Evolutionary conservation across 1,284 basidiomycete species (phyloP).

Genomic region (Apiotrichum porosum): DNA sequence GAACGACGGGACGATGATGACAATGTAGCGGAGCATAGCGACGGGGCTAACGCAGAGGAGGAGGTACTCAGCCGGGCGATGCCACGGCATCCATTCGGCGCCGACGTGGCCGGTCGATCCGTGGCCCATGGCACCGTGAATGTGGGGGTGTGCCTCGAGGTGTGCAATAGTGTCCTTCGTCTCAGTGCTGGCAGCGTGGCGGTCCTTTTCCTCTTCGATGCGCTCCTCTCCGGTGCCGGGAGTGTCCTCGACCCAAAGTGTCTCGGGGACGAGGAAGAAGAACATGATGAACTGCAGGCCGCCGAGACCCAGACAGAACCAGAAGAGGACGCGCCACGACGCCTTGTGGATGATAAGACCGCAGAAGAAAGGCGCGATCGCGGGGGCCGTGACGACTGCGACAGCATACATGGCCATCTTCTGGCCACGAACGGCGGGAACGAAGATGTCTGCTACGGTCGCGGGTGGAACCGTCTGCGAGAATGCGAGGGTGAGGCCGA

Average conservation of each 20-base stretch:
- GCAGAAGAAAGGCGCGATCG: slow-evolving; percentile 42
- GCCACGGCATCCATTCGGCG: slow-evolving; percentile 42
- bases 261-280: slow-evolving; percentile 44
- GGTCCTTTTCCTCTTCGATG: background rate
- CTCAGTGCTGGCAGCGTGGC: no score
- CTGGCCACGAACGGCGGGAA: slow-evolving; percentile 36
- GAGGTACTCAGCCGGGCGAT: slow-evolving; percentile 34
- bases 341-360: slow-evolving; percentile 32
- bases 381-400: slow-evolving; percentile 31
- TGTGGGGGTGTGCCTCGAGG: no score
- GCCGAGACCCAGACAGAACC: slow-evolving; percentile 37
- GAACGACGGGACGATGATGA: slow-evolving; percentile 33
- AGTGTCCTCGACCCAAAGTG: slow-evolving; percentile 27
- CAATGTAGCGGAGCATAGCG: slow-evolving; percentile 24
- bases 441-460: slow-evolving; percentile 34
- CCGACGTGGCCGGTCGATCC: slow-evolving; percentile 15
- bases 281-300: slow-evolving; percentile 10
- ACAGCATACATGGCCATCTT: slow-evolving; percentile 40
- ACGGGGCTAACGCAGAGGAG: slow-evolving; percentile 34
- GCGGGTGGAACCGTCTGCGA: slow-evolving; percentile 32
- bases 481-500: slow-evolving; percentile 23
- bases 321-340: slow-evolving; percentile 38
- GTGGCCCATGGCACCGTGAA: no score
- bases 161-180: no score
- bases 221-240: background rate